phyloP scores from a whole-genome alignment of 2,329 filamentous ascomycete species.

The Simplicillium sp. region DNA sequence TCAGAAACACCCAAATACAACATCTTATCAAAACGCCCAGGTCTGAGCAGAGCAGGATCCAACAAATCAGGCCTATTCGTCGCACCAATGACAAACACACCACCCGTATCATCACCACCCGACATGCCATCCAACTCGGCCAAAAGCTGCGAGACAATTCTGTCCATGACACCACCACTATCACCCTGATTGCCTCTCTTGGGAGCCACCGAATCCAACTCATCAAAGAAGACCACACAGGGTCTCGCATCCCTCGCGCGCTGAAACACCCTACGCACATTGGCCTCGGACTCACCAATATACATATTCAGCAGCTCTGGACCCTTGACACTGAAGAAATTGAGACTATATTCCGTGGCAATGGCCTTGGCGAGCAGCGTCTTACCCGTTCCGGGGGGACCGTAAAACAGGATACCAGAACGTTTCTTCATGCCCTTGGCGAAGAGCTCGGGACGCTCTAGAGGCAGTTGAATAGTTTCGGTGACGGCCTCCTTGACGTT shows the following conservation, averaged over 20 bases:
- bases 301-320: conserved; percentile 94
- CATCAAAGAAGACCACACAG: conserved; percentile 90
- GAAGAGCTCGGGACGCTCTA: conserved; percentile 87
- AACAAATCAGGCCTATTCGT: conserved; percentile 92
- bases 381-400: conserved; percentile 84
- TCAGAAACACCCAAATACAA: conserved; percentile 93
- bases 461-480: conserved; percentile 89
- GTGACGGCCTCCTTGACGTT: conserved; percentile 96
- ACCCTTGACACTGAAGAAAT: conserved; percentile 91
- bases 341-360: conserved; percentile 85
- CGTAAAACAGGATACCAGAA: conserved; percentile 86
- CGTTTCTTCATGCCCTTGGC: conserved; percentile 98
- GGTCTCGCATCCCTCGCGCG: conserved; percentile 76
- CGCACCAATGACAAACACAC: conserved; percentile 93
- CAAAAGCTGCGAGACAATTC: conserved; percentile 88
- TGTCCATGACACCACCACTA: conserved; percentile 95
- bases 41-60: conserved; percentile 79
- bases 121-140: conserved; percentile 98
- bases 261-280: conserved; percentile 83
- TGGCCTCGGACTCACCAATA: conserved; percentile 88
- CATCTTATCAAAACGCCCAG: conserved; percentile 96
- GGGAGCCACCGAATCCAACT: conserved; percentile 85
- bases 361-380: conserved; percentile 90
- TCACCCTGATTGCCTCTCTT: conserved; percentile 97
- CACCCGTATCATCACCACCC: conserved; percentile 73